These are phyloP conservation scores for Thermochaetoides dissita DNA, from an alignment of 2,329 filamentous ascomycete genomes.

Conservation along the genomic window DNA sequence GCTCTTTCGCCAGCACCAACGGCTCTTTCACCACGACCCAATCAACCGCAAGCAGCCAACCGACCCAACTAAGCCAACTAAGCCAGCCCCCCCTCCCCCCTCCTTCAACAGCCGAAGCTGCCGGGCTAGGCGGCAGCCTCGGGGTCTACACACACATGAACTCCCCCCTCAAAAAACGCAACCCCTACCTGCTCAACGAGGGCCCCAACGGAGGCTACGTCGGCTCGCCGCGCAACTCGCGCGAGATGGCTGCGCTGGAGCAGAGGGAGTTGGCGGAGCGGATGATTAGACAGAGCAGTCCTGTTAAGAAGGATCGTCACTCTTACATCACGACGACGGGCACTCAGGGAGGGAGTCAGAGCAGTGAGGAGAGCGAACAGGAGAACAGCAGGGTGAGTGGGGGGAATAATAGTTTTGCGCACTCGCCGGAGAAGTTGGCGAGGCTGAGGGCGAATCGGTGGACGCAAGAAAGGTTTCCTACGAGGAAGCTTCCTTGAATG, in stretches of 20 bases:
- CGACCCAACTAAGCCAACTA: too few relatives aligned
- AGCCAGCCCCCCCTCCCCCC: neutral
- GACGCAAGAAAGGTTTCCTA: constrained; percentile 30
- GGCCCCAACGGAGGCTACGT: constrained; percentile 32
- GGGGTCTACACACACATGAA: constrained; percentile 68
- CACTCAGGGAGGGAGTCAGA: too few relatives aligned
- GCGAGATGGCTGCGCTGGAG: constrained; percentile 47
- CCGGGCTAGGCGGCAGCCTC: constrained; percentile 53
- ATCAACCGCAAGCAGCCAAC: too few relatives aligned
- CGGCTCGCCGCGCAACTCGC: constrained; percentile 42
- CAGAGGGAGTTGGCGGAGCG: constrained; percentile 27
- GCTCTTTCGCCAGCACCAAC: constrained; percentile 11
- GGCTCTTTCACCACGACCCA: neutral
- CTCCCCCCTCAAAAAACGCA: constrained; percentile 65
- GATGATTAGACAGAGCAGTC: constrained; percentile 25
- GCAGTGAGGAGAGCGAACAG: too few relatives aligned
- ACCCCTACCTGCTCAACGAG: constrained; percentile 48
- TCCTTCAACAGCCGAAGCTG: neutral
- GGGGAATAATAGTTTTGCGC: constrained; percentile 5
- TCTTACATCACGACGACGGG: neutral
- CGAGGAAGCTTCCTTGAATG: constrained; percentile 10
- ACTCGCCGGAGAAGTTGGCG: constrained; percentile 25
- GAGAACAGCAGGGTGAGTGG: neutral
- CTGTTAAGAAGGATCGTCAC: constrained; percentile 24
- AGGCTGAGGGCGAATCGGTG: constrained; percentile 23